Percentiles rank a stretch among this genome's conserved stretches.
phyloP scores from a whole-genome alignment of 805 yeast genomes.

The Candida ulmi region DNA sequence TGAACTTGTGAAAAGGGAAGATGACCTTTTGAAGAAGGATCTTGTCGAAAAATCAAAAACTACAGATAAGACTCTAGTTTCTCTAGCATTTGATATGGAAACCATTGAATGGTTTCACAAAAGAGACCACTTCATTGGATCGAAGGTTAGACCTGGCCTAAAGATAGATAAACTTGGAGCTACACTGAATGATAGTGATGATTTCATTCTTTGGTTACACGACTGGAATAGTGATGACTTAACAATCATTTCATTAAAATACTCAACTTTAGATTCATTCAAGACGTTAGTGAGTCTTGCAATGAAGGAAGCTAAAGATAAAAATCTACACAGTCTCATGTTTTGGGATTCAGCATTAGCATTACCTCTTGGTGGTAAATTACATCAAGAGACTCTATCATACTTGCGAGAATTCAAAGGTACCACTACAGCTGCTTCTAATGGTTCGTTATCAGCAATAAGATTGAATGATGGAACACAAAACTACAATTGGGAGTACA shows the following conservation, averaged over 20 bases:
- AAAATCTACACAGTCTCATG: slow-evolving; percentile 22
- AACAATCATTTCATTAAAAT: slow-evolving; percentile 17
- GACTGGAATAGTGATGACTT: slow-evolving; percentile 31
- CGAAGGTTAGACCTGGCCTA: slow-evolving; percentile 18
- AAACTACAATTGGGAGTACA: slow-evolving; percentile 33
- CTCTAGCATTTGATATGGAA: slow-evolving; percentile 30
- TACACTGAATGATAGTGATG: slow-evolving; percentile 16
- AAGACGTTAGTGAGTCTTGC: slow-evolving; percentile 27
- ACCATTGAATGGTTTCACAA: slow-evolving; percentile 38
- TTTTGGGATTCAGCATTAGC: slow-evolving; percentile 35
- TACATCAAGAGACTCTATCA: slow-evolving; percentile 3
- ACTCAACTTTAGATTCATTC: slow-evolving; percentile 17
- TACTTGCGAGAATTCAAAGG: slow-evolving; percentile 6
- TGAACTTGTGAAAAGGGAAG: slow-evolving; percentile 25
- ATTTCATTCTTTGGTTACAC: slow-evolving; percentile 41
- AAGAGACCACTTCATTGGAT: slow-evolving; percentile 32
- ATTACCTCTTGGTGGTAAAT: not conserved
- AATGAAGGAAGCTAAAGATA: slow-evolving; percentile 27
- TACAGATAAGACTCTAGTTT: slow-evolving; percentile 20
- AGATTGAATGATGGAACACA: slow-evolving; percentile 24
- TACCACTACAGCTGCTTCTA: slow-evolving; percentile 23
- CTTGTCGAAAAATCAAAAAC: slow-evolving; percentile 17
- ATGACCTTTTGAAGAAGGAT: slow-evolving; percentile 13
- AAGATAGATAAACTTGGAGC: slow-evolving; percentile 24
- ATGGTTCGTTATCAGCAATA: slow-evolving; percentile 35